Evolutionary conservation across 2,329 filamentous ascomycete species (phyloP).

Genomic region (Ambrosiella xylebori): DNA sequence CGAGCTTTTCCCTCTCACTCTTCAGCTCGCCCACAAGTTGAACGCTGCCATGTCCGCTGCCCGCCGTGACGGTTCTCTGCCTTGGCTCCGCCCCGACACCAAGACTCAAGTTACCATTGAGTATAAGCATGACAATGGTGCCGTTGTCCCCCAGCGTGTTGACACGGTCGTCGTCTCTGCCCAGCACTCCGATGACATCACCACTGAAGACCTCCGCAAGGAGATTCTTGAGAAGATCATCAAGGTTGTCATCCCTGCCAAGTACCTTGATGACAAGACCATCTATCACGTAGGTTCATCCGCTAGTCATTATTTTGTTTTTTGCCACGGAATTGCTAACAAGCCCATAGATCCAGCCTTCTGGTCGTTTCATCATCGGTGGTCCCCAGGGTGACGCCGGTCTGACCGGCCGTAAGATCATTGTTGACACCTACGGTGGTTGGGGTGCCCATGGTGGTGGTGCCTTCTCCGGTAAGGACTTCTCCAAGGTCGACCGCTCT

Average conservation of each 20-base stretch:
- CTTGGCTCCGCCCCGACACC: slow-evolving; percentile 95
- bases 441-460: slow-evolving; percentile 99
- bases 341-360: slow-evolving; percentile 64
- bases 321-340: slow-evolving; percentile 7
- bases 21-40: slow-evolving; percentile 89
- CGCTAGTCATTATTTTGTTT: not conserved
- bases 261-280: slow-evolving; percentile 85
- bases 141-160: slow-evolving; percentile 78
- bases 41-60: slow-evolving; percentile 88
- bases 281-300: slow-evolving; percentile 65
- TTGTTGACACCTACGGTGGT: slow-evolving; percentile 98
- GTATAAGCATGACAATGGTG: slow-evolving; percentile 92
- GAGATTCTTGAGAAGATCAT: slow-evolving; percentile 96
- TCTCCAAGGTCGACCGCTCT: slow-evolving; percentile 99
- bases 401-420: slow-evolving; percentile 97
- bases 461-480: slow-evolving; percentile 99
- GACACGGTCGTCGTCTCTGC: slow-evolving; percentile 95
- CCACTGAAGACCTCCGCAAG: slow-evolving; percentile 81
- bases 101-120: slow-evolving; percentile 99
- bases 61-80: slow-evolving; percentile 69
- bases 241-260: slow-evolving; percentile 78
- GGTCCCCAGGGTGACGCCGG: slow-evolving; percentile 97
- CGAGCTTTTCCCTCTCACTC: slow-evolving; percentile 85
- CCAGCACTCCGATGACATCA: slow-evolving; percentile 78
- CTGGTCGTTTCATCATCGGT: slow-evolving; percentile 96